phyloP scores from a whole-genome alignment of 495 filamentous ascomycete species.

The Echria macrotheca region DNA sequence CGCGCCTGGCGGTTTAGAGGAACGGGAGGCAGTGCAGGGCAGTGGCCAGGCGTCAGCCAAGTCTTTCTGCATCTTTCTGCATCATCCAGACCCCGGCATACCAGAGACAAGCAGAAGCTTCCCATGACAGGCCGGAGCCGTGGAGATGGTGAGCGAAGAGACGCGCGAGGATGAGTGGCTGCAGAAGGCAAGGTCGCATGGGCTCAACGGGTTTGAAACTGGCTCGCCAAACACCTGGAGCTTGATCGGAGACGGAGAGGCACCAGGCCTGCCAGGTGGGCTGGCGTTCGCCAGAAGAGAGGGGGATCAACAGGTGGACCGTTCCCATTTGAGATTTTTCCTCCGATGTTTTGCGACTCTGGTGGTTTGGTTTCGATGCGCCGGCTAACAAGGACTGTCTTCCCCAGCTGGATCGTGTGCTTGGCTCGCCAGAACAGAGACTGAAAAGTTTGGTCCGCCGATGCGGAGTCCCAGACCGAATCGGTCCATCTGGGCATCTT shows the following conservation, averaged over 20 bases:
- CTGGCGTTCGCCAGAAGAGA: conserved; percentile 9
- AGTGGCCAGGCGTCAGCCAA: conserved; percentile 12
- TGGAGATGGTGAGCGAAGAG: conserved; percentile 7
- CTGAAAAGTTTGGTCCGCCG: conserved; percentile 17
- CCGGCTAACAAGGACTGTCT: conserved; percentile 3
- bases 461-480: conserved; percentile 23
- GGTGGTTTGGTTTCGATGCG: conserved; percentile 16
- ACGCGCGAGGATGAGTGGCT: conserved; percentile 12
- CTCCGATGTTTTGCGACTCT: conserved; percentile 13
- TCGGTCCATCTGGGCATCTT: conserved; percentile 19
- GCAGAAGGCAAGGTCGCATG: conserved; percentile 9
- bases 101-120: conserved; percentile 12
- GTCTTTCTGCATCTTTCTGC: conserved; percentile 11
- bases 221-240: conserved; percentile 13
- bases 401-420: conserved; percentile 1
- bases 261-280: conserved; percentile 1
- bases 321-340: conserved; percentile 16
- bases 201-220: conserved; percentile 21
- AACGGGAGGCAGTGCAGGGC: conserved; percentile 16
- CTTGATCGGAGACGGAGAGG: conserved; percentile 13
- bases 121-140: conserved; percentile 6
- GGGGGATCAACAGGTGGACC: conserved; percentile 12
- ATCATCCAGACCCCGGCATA: conserved; percentile 15
- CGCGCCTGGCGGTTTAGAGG: conserved; percentile 13
- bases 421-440: conserved; percentile 8